phyloP scores from a whole-genome alignment of 2,329 filamentous ascomycete species.

The Neonectria coccinea region DNA sequence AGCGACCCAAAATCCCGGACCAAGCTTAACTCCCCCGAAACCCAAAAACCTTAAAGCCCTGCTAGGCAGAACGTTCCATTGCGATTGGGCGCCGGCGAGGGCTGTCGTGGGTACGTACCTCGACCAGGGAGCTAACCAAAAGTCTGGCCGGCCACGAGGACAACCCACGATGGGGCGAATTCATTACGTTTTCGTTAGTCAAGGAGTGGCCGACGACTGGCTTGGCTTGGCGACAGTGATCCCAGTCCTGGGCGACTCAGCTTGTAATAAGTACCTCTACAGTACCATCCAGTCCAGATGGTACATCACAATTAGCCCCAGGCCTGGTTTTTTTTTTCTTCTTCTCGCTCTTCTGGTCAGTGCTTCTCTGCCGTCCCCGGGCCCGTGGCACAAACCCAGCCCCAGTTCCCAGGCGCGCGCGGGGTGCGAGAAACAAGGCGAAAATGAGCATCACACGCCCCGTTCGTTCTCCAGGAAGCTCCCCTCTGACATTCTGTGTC shows the following conservation, averaged over 20 bases:
- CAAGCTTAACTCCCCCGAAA: constrained; percentile 23
- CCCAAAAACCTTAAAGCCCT: constrained; percentile 28
- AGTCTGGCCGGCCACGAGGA: constrained; percentile 28
- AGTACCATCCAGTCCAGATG: background rate
- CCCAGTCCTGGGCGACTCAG: too few relatives aligned
- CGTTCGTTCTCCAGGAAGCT: background rate
- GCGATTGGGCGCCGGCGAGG: constrained; percentile 4
- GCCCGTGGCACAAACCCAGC: constrained; percentile 34
- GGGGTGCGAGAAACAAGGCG: too few relatives aligned
- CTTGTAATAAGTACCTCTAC: background rate
- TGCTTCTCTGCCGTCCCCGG: constrained; percentile 15
- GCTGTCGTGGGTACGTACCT: background rate
- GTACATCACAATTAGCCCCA: background rate
- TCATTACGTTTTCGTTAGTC: constrained; percentile 38
- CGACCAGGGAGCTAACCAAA: constrained; percentile 11
- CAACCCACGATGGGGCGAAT: constrained; percentile 25
- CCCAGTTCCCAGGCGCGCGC: constrained; percentile 2
- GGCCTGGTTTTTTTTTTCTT: background rate
- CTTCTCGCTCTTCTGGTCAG: background rate
- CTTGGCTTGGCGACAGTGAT: constrained; percentile 1
- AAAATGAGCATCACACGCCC: constrained; percentile 1
- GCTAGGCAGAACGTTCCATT: background rate
- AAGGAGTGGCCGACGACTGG: constrained; percentile 26
- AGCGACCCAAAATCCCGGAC: background rate
- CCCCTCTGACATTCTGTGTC: background rate